Base-by-base conservation (phyloP, 257 asterid species). In the Pogostemon cablin region DNA sequence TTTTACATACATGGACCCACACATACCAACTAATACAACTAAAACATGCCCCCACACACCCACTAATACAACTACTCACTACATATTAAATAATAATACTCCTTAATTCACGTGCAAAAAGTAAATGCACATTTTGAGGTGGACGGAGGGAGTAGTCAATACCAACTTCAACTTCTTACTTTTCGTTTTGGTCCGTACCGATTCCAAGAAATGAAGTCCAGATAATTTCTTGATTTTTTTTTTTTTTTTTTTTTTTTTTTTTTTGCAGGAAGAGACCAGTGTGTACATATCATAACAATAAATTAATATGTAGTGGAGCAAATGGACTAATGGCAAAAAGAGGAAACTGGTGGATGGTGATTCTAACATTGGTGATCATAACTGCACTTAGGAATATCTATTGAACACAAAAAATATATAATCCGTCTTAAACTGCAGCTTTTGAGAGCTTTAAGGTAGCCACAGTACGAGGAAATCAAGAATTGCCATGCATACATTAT, bases 241-340 rank as follows among this genome's bases (percentile, higher is more conserved):
- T n/a, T 38, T 6, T 0, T 39, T 60, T 3, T n/a, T n/a, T 7
- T n/a, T 38, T 11, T 50, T 67, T 35, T 5, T 2, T 64, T 41
- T 3, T 32, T 62, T 83, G 68, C 85, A 93, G 97, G 95, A 81
- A 41, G 6, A 81, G 62, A 38, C 54, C 79, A 0, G 96, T 83
- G 47, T 90, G 98, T 71, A 78, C 96, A 3, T 90, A 88, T 70
- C 97, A 93, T 65, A 62, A 80, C 83, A 76, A 79, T 60, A 81
- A 49, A 48, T 79, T 90, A 25, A 41, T 63, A 3, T 93, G 97
- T 76, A 75, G 91, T 46, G 83, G 83, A 67, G 74, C 96, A 12
- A 74, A 20, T 17, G 76, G 77, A 49, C 35, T 80, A 52, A 66
- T 17, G 53, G 71, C 76, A 17, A 43, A 62, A 15, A 42, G 39